These are phyloP conservation scores for Vitis cinerea DNA, from an alignment of 164 flowering plant species.

Conservation along the genomic window DNA sequence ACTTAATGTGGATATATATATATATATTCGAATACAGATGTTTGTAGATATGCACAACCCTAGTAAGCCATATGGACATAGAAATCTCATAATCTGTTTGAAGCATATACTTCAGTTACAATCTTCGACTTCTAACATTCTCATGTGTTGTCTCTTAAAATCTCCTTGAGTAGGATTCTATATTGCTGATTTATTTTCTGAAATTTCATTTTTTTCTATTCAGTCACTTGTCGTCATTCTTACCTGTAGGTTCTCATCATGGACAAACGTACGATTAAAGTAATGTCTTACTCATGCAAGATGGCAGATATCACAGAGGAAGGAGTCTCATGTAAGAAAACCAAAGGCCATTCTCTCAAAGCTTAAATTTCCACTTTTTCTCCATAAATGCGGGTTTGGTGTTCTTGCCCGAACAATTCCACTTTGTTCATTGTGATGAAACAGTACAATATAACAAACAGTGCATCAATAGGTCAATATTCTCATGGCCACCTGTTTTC, in stretches of 20 bases:
- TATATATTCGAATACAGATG: too few species aligned
- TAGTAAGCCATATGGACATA: too few species aligned
- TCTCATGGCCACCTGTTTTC: too few species aligned
- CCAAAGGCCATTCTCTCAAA: constrained; percentile 6
- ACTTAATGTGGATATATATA: too few species aligned
- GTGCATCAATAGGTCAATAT: too few species aligned
- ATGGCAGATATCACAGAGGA: constrained; percentile 97
- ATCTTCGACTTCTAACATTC: too few species aligned
- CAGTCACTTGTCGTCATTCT: constrained; percentile 5
- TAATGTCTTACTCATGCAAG: constrained; percentile 94
- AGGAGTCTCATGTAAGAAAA: constrained; percentile 90
- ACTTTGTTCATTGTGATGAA: too few species aligned
- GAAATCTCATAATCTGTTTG: too few species aligned
- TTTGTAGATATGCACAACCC: too few species aligned
- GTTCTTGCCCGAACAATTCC: too few species aligned
- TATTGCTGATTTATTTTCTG: not conserved
- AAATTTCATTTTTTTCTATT: not conserved
- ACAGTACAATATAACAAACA: too few species aligned
- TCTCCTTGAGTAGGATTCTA: not conserved
- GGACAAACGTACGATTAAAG: constrained; percentile 93
- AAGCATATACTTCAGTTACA: too few species aligned
- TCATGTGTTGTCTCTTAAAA: not conserved
- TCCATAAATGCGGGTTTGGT: not conserved
- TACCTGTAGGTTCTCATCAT: constrained; percentile 82
- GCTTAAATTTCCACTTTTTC: not conserved